Percentiles rank a stretch among this genome's conserved stretches.
Conservation (phyloP, 768 basidiomycete species). For the Agrocybe pediades region DNA sequence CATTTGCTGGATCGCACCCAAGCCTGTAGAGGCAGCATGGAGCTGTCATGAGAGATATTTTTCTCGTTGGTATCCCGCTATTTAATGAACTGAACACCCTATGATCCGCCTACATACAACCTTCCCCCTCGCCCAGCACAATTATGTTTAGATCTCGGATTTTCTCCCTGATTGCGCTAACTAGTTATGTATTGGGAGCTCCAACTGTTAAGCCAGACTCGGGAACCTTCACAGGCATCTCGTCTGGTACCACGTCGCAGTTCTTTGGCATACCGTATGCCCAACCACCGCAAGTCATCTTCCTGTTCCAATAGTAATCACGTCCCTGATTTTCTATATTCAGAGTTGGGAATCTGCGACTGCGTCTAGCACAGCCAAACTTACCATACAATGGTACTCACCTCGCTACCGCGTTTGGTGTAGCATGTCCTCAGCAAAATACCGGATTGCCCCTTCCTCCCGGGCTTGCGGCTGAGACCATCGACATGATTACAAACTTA, state of each 20-base stretch:
- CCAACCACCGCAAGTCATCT: conserved; percentile 47
- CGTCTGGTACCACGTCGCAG: conserved; percentile 32
- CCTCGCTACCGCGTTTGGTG: conserved; percentile 41
- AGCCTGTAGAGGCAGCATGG: not conserved
- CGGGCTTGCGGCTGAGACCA: conserved; percentile 34
- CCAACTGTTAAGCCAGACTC: conserved; percentile 32
- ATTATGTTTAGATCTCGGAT: too few relatives aligned
- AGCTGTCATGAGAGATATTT: not conserved
- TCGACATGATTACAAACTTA: conserved; percentile 34
- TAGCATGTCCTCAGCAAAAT: conserved; percentile 49
- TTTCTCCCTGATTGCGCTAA: too few relatives aligned
- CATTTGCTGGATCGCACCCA: not conserved
- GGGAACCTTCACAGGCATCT: conserved; percentile 48
- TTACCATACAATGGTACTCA: conserved; percentile 37
- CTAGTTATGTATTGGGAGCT: not conserved
- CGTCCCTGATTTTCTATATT: not conserved
- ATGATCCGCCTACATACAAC: too few relatives aligned
- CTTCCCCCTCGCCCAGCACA: too few relatives aligned
- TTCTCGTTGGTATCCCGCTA: too few relatives aligned
- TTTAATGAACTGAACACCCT: too few relatives aligned
- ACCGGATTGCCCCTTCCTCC: conserved; percentile 33
- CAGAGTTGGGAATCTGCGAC: conserved; percentile 40
- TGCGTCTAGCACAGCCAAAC: conserved; percentile 42
- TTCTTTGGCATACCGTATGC: conserved; percentile 61
- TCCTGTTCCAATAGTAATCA: not conserved